A percentile compares a stretch with the other conserved stretches of the same genome.
These are phyloP conservation scores for Vigna nakashimae DNA, from an alignment of 306 rosid species.

Conservation along the genomic window DNA sequence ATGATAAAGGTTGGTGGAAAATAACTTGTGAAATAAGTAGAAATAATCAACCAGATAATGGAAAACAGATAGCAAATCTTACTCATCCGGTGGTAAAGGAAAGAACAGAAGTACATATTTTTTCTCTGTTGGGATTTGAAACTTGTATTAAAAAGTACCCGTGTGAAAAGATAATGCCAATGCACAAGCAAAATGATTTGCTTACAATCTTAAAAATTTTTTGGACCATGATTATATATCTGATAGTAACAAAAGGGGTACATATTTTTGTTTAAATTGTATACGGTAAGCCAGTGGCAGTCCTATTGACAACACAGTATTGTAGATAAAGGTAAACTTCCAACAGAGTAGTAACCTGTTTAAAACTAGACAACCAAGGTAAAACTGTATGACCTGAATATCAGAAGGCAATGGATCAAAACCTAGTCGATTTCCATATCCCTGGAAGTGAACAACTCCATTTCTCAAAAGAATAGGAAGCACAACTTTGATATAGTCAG, in stretches of 20 bases:
- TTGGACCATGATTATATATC: not conserved
- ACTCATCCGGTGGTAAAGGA: not conserved
- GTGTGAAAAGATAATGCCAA: not conserved
- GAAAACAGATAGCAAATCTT: not conserved
- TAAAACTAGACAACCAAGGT: conserved; percentile 16
- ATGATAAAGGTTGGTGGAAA: not conserved
- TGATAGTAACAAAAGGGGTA: not conserved
- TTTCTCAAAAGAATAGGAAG: conserved; percentile 77
- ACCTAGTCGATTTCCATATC: conserved; percentile 94
- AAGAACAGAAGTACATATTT: not conserved
- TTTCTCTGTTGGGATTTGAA: not conserved
- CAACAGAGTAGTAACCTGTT: conserved; percentile 30
- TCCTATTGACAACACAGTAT: not conserved
- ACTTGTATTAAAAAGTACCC: not conserved
- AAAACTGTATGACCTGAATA: conserved; percentile 70
- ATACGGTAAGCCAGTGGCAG: not conserved
- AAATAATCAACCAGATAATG: not conserved
- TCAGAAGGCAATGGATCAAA: conserved; percentile 81
- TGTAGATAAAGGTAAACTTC: conserved; percentile 27
- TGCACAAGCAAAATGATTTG: not conserved
- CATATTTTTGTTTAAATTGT: too few relatives aligned
- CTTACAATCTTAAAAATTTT: not conserved
- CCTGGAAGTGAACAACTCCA: conserved; percentile 84
- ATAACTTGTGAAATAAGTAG: not conserved
- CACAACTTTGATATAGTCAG: conserved; percentile 63